A percentile compares a stretch with the other conserved stretches of the same genome.
These are phyloP conservation scores for Rhodotorula sp. DNA, from an alignment of 1,284 basidiomycete species.

Conservation along the genomic window DNA sequence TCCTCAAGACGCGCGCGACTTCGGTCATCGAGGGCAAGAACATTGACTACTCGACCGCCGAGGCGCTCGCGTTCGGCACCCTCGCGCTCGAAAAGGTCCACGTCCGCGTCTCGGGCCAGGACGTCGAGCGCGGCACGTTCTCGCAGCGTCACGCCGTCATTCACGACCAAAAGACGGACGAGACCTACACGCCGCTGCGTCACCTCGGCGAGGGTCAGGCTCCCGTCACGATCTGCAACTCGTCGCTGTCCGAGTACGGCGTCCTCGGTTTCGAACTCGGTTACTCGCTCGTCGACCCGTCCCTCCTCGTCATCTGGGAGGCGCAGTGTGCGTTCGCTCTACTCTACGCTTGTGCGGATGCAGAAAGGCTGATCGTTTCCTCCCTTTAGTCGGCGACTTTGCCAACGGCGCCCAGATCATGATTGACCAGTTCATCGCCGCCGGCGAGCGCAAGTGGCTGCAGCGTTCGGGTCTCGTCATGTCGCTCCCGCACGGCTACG, in stretches of 20 bases:
- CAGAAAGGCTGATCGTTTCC: not conserved
- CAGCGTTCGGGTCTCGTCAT: conserved; percentile 92
- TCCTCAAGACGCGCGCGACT: conserved; percentile 83
- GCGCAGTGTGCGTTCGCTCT: conserved; percentile 51
- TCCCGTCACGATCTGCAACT: conserved; percentile 93
- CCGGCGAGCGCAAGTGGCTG: conserved; percentile 97
- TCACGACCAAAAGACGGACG: conserved; percentile 92
- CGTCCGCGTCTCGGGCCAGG: conserved; percentile 95
- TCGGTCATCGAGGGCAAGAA: conserved; percentile 83
- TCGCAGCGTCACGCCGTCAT: conserved; percentile 98
- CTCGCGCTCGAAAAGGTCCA: conserved; percentile 90
- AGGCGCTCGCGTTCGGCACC: conserved; percentile 93
- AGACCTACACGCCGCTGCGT: conserved; percentile 85
- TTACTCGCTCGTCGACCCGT: conserved; percentile 95
- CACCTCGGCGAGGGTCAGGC: conserved; percentile 85
- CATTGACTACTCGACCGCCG: conserved; percentile 99
- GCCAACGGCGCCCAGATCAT: conserved; percentile 96
- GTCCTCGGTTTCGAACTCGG: conserved; percentile 96
- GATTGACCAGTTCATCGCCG: conserved; percentile 98
- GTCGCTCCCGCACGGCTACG: conserved; percentile 93
- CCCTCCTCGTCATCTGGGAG: conserved; percentile 95
- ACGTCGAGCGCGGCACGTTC: conserved; percentile 99
- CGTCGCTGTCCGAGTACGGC: conserved; percentile 93
- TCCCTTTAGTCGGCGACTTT: conserved; percentile 75
- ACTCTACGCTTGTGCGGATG: not conserved